Evolutionary conservation across 306 rosid species (phyloP), one percentile per base, ranked within the genome.

Genomic region (Senna siamea): DNA sequence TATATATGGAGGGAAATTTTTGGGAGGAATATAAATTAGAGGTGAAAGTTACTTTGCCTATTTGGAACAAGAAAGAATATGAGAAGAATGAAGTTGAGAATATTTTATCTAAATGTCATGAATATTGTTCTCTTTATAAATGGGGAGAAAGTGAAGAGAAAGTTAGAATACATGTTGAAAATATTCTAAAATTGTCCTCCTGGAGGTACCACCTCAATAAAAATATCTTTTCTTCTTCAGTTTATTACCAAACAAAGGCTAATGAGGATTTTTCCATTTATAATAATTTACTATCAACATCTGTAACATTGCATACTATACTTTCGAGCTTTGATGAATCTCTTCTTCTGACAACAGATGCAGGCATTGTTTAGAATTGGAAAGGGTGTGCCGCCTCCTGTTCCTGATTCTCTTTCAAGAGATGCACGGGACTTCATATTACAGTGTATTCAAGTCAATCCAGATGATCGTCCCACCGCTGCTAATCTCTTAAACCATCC

Each of bases 281-380:
- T 40, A 0, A 9, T 34, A 35, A 32, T 34, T 35, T 26, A 9
- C 26, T 17, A 38, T 34, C 11, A 3, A 34, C 44, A 35, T 7
- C 23, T 57, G 26, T 26, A 58, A 63, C 17, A 19, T 55, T 78
- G 44, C 52, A 60, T 47, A 19, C 61, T 79, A 41, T 52, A 43
- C 30, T 44, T 79, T 62, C 52, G 43, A 63, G 58, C 47, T 69
- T 80, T 73, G 72, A 65, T 58, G 50, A 12, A 17, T 70, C 64
- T n/a, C 44, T 60, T 69, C 72, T 73, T 73, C 9, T 80, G 53
- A 73, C 78, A 71, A 84, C 91, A 84, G 93, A 82, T 93, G 93
- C 88, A 84, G 69, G 98, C 98, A 26, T 69, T 93, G 75, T 93
- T 61, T 76, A 86, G 79, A 72, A 93, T 93, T 41, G 98, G 98